phyloP scores from a whole-genome alignment of 495 filamentous ascomycete genomes.

The Pseudoneurospora amorphoporcata region DNA sequence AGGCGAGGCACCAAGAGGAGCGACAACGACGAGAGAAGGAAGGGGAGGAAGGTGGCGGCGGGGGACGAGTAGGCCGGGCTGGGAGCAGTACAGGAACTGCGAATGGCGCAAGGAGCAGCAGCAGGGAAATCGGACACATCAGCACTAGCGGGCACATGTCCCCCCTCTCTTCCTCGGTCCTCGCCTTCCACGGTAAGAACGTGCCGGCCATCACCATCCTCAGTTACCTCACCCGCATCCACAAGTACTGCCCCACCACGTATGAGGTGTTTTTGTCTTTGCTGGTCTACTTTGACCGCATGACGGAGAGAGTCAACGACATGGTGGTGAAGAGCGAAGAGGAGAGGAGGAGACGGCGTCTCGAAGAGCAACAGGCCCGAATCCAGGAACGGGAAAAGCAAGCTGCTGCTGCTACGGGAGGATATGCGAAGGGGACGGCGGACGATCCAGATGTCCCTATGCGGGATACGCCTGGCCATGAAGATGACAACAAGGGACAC shows the following conservation, averaged over 20 bases:
- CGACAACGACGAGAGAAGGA: neutral
- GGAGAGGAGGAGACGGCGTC: slow-evolving; percentile 15
- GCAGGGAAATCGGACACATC: slow-evolving; percentile 15
- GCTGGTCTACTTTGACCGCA: slow-evolving; percentile 95
- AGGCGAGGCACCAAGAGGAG: slow-evolving; percentile 27
- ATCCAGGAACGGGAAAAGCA: neutral
- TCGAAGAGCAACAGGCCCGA: slow-evolving; percentile 13
- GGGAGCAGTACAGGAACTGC: neutral
- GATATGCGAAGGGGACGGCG: neutral
- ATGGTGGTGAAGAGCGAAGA: slow-evolving; percentile 37
- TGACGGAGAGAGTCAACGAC: slow-evolving; percentile 91
- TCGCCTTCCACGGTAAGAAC: slow-evolving; percentile 99
- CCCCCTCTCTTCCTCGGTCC: slow-evolving; percentile 75
- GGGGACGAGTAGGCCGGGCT: neutral
- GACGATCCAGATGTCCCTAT: slow-evolving; percentile 25
- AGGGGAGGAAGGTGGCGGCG: neutral
- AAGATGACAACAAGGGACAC: slow-evolving; percentile 13
- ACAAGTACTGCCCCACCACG: slow-evolving; percentile 97
- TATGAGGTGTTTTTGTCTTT: slow-evolving; percentile 96
- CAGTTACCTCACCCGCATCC: slow-evolving; percentile 91
- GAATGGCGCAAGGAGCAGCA: neutral
- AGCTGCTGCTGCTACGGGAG: neutral
- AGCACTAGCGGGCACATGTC: slow-evolving; percentile 43
- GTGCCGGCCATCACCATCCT: slow-evolving; percentile 94
- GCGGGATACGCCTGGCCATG: slow-evolving; percentile 10